Base-by-base conservation (phyloP, 352 stramenopile genomes). In the Blastocystis hominis region DNA sequence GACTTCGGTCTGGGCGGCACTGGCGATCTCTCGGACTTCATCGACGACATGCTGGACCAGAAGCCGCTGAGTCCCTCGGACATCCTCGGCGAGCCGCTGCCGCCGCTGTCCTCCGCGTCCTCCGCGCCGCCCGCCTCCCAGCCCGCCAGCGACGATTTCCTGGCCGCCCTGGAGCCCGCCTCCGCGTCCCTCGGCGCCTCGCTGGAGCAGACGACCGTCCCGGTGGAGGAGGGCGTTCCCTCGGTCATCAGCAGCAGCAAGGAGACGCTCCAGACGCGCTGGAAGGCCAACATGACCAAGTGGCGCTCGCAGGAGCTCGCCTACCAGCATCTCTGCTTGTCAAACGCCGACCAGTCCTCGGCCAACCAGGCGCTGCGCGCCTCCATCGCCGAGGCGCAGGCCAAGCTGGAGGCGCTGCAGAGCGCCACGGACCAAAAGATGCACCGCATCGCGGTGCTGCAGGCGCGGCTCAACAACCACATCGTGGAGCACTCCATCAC, bases 401-500 rank as follows among this genome's bases (percentile, higher is more conserved):
- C 20, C 9, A 62, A 64, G 46, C 10, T 80, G n/a, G 70, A 80
- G n/a, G 46, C 42, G 53, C 17, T 63, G 50, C 70, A 80, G 55
- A 9, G 15, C 15, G 70, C 15, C 7, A 46, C 63, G 50, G 30
- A 80, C 20, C 24, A 20, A 0, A 80, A 80, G 55, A 13, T 80
- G 30, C 42, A 42, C 15, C 70, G 70, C 36, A 68, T 84, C 9
- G 2, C 72, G 10, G 17, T 68, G n/a, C 50, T 84, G 40, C 72
- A 84, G 38, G 72, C 72, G 17, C 36, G 47, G 34, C 40, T 84
- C n/a, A 64, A 68, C 44, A 64, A 84, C 44, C 50, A 84, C n/a
- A n/a, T 84, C 3, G 72, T 66, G 3, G 68, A 66, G 7, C 53
- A 64, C 56, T 17, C 20, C 3, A 38, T 84, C 20, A 13, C 13